Conservation (phyloP, 768 basidiomycete species). For the Rubroboletus pulcherrimus region DNA sequence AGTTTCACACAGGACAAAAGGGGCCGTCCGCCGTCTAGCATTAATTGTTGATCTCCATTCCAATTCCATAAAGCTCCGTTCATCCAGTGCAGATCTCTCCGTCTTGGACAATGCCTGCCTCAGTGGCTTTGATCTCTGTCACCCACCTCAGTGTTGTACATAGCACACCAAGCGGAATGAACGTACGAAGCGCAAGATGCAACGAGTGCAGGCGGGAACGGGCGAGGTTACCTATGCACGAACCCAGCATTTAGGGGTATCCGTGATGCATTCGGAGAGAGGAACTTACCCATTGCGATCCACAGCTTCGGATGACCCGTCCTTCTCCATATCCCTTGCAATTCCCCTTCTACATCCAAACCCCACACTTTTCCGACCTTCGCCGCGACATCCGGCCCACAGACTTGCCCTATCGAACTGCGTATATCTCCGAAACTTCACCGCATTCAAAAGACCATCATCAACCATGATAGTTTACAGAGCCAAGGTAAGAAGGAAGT, state of each 20-base stretch:
- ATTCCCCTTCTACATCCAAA: conserved; percentile 60
- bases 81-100: conserved; percentile 7
- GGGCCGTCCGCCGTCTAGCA: background rate
- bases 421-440: conserved; percentile 45
- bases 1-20: background rate
- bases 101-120: conserved; percentile 22
- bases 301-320: conserved; percentile 36
- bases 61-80: background rate
- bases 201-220: conserved; percentile 28
- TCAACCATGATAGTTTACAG: background rate
- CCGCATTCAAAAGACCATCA: background rate
- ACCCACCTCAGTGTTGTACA: background rate
- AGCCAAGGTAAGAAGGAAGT: background rate
- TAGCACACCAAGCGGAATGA: background rate
- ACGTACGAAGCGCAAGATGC: conserved; percentile 30
- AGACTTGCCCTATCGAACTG: conserved; percentile 38
- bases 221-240: conserved; percentile 16
- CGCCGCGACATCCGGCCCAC: conserved; percentile 43
- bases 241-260: background rate
- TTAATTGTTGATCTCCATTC: background rate
- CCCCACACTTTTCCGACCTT: conserved; percentile 60
- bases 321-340: conserved; percentile 39
- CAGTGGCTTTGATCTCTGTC: conserved; percentile 30
- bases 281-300: conserved; percentile 22
- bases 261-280: background rate